These are phyloP conservation scores for Neoboletus subvelutipes DNA, from an alignment of 768 basidiomycete species.

Conservation along the genomic window DNA sequence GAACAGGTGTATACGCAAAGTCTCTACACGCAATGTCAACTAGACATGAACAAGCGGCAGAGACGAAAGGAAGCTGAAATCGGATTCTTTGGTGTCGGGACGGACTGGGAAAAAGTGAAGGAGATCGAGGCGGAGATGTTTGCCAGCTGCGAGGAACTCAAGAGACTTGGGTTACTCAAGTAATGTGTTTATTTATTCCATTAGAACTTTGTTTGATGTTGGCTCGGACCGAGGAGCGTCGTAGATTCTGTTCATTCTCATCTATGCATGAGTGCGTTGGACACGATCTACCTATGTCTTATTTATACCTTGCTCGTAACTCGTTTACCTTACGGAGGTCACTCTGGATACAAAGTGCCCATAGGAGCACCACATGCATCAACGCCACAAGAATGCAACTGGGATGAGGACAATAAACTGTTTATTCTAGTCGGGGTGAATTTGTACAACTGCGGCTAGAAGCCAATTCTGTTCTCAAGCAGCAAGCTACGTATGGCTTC, in stretches of 20 bases:
- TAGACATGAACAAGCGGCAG: conserved; percentile 63
- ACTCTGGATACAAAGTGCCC: not conserved
- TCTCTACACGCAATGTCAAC: conserved; percentile 70
- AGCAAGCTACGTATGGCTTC: not conserved
- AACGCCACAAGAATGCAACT: conserved; percentile 20
- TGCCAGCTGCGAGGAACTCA: conserved; percentile 76
- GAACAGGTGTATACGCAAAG: conserved; percentile 74
- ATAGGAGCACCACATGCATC: not conserved
- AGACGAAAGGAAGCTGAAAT: conserved; percentile 72
- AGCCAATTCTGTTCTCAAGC: not conserved
- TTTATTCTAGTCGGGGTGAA: conserved; percentile 12
- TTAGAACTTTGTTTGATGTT: conserved; percentile 9
- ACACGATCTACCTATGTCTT: conserved; percentile 15
- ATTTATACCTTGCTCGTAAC: conserved; percentile 28
- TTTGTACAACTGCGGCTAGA: conserved; percentile 12
- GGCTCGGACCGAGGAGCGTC: conserved; percentile 2
- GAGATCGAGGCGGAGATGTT: conserved; percentile 68
- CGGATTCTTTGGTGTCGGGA: conserved; percentile 89
- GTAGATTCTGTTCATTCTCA: conserved; percentile 13
- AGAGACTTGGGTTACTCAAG: conserved; percentile 54
- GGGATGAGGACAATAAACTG: not conserved
- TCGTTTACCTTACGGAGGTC: not conserved
- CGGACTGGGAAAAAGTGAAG: conserved; percentile 88
- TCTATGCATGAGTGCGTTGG: not conserved
- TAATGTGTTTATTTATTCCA: conserved; percentile 23